A percentile compares a stretch with the other conserved stretches of the same genome.
Evolutionary conservation across 164 flowering plant species (phyloP).

Genomic region (Brasenia schreberi): DNA sequence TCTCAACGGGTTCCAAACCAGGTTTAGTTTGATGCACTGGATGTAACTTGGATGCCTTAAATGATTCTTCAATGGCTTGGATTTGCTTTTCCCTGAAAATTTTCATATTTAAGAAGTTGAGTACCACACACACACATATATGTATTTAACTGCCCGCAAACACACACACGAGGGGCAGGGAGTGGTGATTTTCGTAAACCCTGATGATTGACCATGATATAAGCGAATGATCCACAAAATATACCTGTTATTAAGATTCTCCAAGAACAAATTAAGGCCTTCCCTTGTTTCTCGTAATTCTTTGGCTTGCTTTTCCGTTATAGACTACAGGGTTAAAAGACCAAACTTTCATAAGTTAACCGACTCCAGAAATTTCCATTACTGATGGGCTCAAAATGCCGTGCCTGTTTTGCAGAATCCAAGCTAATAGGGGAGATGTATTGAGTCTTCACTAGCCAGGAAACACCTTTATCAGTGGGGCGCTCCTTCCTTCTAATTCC

Average conservation of each 20-base stretch:
- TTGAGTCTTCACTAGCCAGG: constrained; percentile 97
- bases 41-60: constrained; percentile 67
- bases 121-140: no score
- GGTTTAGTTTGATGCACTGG: constrained; percentile 78
- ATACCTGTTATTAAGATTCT: constrained; percentile 54
- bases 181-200: neutral
- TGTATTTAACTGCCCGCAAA: no score
- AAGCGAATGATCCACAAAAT: constrained; percentile 4
- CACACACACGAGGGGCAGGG: neutral
- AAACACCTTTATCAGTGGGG: constrained; percentile 91
- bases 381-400: neutral
- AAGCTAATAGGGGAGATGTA: constrained; percentile 87
- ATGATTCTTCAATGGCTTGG: constrained; percentile 70
- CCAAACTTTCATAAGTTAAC: neutral
- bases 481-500: constrained; percentile 82
- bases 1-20: constrained; percentile 54
- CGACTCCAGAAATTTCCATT: neutral
- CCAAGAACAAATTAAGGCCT: constrained; percentile 49
- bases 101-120: neutral
- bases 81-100: constrained; percentile 74
- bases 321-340: constrained; percentile 38
- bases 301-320: constrained; percentile 93
- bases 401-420: constrained; percentile 77
- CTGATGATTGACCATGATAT: neutral
- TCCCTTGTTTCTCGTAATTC: constrained; percentile 73